These are phyloP conservation scores for Fusarium sp. DNA, from an alignment of 2,329 filamentous ascomycete genomes.

Conservation along the genomic window DNA sequence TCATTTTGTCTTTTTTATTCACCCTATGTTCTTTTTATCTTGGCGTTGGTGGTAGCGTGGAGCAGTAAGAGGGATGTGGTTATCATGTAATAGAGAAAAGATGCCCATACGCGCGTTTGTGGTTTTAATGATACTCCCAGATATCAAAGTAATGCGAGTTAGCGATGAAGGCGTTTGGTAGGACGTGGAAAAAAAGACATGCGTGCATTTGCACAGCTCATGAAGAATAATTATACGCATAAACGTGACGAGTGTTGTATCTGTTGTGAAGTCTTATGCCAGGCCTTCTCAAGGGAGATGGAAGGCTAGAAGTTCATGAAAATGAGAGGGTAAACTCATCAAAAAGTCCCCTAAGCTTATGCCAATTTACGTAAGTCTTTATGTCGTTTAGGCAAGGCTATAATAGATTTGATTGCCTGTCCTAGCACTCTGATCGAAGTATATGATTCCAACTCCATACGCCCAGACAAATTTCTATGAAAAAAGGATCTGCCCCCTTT, in stretches of 20 bases:
- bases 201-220: slow-evolving; percentile 12
- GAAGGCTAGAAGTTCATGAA: neutral
- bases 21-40: slow-evolving; percentile 4
- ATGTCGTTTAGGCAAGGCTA: neutral
- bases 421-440: neutral
- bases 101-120: slow-evolving; percentile 5
- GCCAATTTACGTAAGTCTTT: neutral
- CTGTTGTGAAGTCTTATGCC: neutral
- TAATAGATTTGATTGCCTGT: too few relatives aligned
- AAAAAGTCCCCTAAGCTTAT: rapidly evolving
- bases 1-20: neutral
- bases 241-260: neutral
- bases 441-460: slow-evolving; percentile 31
- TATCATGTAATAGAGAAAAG: slow-evolving; percentile 3
- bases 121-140: slow-evolving; percentile 7
- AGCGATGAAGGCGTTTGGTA: slow-evolving; percentile 35
- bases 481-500: neutral
- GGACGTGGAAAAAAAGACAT: slow-evolving; percentile 26
- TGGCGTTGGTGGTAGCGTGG: slow-evolving; percentile 41
- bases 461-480: slow-evolving; percentile 1
- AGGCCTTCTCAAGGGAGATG: too few relatives aligned
- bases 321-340: too few relatives aligned
- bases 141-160: slow-evolving; percentile 16
- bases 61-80: slow-evolving; percentile 14
- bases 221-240: slow-evolving; percentile 14